phyloP scores from a whole-genome alignment of 495 filamentous ascomycete species.

The Cryomyces minteri region DNA sequence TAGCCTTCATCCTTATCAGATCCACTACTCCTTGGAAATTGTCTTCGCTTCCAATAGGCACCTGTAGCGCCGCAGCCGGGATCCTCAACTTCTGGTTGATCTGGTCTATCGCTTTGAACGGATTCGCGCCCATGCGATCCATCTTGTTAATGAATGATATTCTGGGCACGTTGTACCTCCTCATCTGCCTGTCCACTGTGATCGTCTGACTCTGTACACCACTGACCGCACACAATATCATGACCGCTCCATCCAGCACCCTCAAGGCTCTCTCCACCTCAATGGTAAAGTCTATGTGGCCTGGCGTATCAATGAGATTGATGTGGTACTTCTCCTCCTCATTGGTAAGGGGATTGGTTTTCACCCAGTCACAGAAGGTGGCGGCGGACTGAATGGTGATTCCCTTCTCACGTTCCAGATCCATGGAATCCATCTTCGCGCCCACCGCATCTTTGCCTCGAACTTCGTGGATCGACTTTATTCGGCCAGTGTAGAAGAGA shows the following conservation, averaged over 20 bases:
- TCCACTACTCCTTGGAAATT: conserved; percentile 91
- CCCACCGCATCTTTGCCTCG: conserved; percentile 88
- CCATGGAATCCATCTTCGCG: conserved; percentile 99
- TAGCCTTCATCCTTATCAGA: conserved; percentile 75
- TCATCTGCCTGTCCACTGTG: conserved; percentile 97
- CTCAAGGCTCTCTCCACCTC: conserved; percentile 94
- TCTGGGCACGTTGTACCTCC: conserved; percentile 87
- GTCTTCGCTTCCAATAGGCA: conserved; percentile 88
- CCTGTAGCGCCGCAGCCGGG: conserved; percentile 81
- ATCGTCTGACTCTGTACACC: conserved; percentile 97
- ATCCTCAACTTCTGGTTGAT: conserved; percentile 92
- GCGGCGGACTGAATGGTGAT: conserved; percentile 98
- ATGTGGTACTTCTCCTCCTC: conserved; percentile 86
- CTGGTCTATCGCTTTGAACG: conserved; percentile 92
- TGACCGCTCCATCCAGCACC: conserved; percentile 92
- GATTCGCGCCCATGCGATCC: conserved; percentile 98
- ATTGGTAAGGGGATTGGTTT: conserved; percentile 48
- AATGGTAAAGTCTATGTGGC: conserved; percentile 99
- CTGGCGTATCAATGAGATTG: conserved; percentile 97
- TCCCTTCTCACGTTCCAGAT: conserved; percentile 91
- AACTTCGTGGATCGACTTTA: conserved; percentile 95
- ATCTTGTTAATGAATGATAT: conserved; percentile 99
- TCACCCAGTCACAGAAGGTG: conserved; percentile 95
- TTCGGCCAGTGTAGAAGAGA: conserved; percentile 94
- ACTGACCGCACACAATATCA: conserved; percentile 95